Percentiles rank a stretch among this genome's conserved stretches.
Evolutionary conservation across 1,284 basidiomycete species (phyloP).

Genomic region (Lentinus polychrous): DNA sequence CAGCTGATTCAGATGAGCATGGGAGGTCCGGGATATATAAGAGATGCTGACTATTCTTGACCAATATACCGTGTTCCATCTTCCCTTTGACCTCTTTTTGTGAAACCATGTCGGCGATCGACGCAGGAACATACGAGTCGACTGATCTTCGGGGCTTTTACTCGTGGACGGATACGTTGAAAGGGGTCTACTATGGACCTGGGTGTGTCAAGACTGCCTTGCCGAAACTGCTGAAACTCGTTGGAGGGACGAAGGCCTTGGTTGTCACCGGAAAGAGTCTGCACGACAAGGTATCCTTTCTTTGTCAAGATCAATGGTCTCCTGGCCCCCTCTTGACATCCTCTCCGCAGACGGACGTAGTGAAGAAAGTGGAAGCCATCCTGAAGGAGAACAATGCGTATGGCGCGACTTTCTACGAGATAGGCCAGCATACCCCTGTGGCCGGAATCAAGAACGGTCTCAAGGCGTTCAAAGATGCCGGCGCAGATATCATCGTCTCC

Average conservation of each 20-base stretch:
- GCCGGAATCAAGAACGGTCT: conserved; percentile 63
- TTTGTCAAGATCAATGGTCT: background rate
- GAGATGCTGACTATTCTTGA: background rate
- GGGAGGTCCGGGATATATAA: background rate
- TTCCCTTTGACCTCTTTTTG: background rate
- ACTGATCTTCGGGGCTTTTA: conserved; percentile 42
- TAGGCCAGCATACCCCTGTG: conserved; percentile 73
- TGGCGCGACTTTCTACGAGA: conserved; percentile 66
- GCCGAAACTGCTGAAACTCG: conserved; percentile 47
- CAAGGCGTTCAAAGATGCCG: conserved; percentile 43
- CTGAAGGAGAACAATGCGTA: conserved; percentile 49
- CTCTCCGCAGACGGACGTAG: conserved; percentile 49
- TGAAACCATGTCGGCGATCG: conserved; percentile 17
- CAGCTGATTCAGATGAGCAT: too few species aligned
- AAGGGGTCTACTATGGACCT: conserved; percentile 62
- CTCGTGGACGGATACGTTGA: conserved; percentile 55
- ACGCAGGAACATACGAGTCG: conserved; percentile 11
- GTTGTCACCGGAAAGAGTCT: conserved; percentile 68
- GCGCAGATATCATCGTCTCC: conserved; percentile 63
- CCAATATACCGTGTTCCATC: too few species aligned
- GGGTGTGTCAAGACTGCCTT: conserved; percentile 54
- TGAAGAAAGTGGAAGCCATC: conserved; percentile 51
- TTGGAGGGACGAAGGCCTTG: conserved; percentile 56
- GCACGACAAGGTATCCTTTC: conserved; percentile 46
- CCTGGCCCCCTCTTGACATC: background rate